Evolutionary conservation across 2,329 filamentous ascomycete genomes (phyloP).

Genomic region (Claviceps humidiphila): DNA sequence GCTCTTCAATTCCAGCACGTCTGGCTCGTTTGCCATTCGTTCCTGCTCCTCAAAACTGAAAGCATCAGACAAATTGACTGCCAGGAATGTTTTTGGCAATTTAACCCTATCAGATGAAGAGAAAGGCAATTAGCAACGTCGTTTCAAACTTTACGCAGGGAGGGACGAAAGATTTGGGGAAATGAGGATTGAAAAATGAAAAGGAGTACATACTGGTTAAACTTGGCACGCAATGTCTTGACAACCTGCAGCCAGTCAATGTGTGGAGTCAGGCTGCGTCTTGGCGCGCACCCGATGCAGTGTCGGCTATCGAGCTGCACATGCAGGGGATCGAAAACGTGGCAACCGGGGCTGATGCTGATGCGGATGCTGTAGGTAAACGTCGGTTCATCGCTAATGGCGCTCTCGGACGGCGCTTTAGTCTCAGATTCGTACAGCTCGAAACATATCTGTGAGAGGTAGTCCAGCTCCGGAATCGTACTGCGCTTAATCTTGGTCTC

Average conservation of each 20-base stretch:
- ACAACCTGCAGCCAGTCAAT: constrained; percentile 96
- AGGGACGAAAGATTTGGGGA: not conserved
- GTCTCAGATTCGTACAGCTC: constrained; percentile 95
- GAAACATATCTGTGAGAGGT: constrained; percentile 94
- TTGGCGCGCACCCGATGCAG: constrained; percentile 87
- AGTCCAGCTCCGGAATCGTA: constrained; percentile 93
- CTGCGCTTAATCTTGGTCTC: constrained; percentile 93
- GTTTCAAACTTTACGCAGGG: not conserved
- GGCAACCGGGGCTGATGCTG: constrained; percentile 87
- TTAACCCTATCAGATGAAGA: constrained; percentile 36
- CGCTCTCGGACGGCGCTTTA: constrained; percentile 31
- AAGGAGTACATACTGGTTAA: constrained; percentile 59
- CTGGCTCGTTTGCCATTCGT: constrained; percentile 33
- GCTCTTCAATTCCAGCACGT: constrained; percentile 35
- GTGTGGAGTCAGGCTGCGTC: constrained; percentile 79
- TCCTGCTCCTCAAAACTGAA: constrained; percentile 47
- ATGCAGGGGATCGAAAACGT: constrained; percentile 91
- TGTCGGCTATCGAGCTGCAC: constrained; percentile 94
- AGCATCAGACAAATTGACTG: constrained; percentile 50
- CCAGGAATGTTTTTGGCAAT: constrained; percentile 51
- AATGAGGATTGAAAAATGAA: not conserved
- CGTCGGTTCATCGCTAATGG: constrained; percentile 43
- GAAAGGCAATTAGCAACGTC: not conserved
- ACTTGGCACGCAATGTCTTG: constrained; percentile 85
- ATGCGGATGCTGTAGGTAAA: constrained; percentile 96